Conservation (phyloP, 495 filamentous ascomycete genomes). For the Sphaerosporella brunnea region DNA sequence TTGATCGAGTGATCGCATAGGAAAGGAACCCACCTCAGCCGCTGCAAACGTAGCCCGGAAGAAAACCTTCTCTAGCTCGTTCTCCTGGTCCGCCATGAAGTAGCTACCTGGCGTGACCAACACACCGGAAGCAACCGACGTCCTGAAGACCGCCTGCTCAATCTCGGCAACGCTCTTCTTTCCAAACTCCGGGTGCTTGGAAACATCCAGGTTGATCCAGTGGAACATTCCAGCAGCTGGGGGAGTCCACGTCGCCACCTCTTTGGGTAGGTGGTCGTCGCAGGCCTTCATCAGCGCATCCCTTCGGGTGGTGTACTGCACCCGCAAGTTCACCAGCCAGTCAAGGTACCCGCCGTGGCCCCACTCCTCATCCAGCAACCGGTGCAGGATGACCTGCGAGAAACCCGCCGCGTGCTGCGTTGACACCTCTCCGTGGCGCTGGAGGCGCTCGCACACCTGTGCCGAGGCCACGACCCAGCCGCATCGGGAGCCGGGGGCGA, state of each 20-base stretch:
- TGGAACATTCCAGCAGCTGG: slow-evolving; percentile 96
- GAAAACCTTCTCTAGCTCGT: slow-evolving; percentile 40
- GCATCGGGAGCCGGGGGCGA: slow-evolving; percentile 55
- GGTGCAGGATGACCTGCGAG: slow-evolving; percentile 66
- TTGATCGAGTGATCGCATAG: background rate
- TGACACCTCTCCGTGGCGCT: slow-evolving; percentile 57
- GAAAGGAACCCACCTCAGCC: slow-evolving; percentile 35
- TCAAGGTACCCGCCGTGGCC: slow-evolving; percentile 79
- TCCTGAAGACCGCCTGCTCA: slow-evolving; percentile 70
- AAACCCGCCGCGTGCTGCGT: slow-evolving; percentile 72
- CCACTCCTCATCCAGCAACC: slow-evolving; percentile 85
- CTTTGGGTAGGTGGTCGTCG: slow-evolving; percentile 56
- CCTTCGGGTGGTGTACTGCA: slow-evolving; percentile 63
- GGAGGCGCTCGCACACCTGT: slow-evolving; percentile 64
- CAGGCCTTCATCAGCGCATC: slow-evolving; percentile 67
- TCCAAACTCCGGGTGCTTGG: slow-evolving; percentile 46
- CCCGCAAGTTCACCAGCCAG: slow-evolving; percentile 73
- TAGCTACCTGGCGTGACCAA: slow-evolving; percentile 68
- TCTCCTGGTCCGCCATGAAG: slow-evolving; percentile 53
- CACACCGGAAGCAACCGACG: slow-evolving; percentile 49
- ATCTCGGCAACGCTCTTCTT: slow-evolving; percentile 47
- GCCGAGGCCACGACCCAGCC: slow-evolving; percentile 71
- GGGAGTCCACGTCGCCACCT: slow-evolving; percentile 64
- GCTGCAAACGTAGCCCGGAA: slow-evolving; percentile 83
- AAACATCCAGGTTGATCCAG: slow-evolving; percentile 67